Evolutionary conservation across 768 basidiomycete species (phyloP), one percentile per base, ranked within the genome.

Genomic region (Mycena kentingensis): DNA sequence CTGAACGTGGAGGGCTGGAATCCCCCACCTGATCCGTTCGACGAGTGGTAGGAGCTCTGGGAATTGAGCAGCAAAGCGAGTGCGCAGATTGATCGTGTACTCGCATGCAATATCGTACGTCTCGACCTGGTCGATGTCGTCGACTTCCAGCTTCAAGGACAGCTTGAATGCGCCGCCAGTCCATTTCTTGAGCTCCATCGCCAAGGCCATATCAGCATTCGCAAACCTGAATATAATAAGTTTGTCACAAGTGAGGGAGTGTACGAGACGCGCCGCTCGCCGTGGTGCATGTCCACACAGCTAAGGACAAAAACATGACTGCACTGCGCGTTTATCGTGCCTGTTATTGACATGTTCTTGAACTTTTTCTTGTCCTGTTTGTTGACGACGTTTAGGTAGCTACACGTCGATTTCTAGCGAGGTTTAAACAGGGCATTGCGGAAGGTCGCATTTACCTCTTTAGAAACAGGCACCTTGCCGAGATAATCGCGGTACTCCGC

Each of bases 401-500:
- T 51, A 47, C 66, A 65, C 3, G 53, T 65, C 15, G 55, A 57
- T 39, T 63, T 65, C 65, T 65, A n/a, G n/a, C n/a, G n/a, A n/a
- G n/a, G n/a, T n/a, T n/a, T n/a, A n/a, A n/a, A n/a, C n/a, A n/a
- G n/a, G n/a, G n/a, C n/a, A n/a, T n/a, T n/a, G n/a, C n/a, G n/a
- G n/a, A n/a, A n/a, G n/a, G n/a, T n/a, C n/a, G n/a, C n/a, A n/a
- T n/a, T n/a, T n/a, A n/a, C n/a, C n/a, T 34, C 32, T 34, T 34
- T 34, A 10, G 11, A 66, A 52, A n/a, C 63, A 57, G 8, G 62
- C 24, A 19, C 4, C 22, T 19, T 18, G 52, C 27, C 24, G 43
- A 31, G 19, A 35, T 45, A 47, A 5, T 47, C 39, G 12, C 41
- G 27, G 47, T 47, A 64, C 22, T 38, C 41, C 0, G 16, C 28